Percentiles rank a stretch among this genome's conserved stretches.
Conservation (phyloP, 129 eudicot species). For the Heracleum sosnowskyi region DNA sequence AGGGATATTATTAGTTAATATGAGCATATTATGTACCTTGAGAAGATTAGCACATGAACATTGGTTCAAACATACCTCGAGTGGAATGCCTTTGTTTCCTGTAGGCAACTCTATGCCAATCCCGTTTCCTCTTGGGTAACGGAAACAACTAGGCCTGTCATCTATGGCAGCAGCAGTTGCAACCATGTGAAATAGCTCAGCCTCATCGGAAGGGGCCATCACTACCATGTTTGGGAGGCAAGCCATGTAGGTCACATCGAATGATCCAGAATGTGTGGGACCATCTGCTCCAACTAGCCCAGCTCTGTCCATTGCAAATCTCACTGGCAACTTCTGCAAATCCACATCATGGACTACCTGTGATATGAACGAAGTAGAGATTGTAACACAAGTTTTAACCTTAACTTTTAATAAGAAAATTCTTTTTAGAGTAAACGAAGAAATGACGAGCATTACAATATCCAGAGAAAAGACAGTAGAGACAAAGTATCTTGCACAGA, state of each 20-base stretch:
- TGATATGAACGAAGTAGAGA: neutral
- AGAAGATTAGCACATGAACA: slow-evolving; percentile 33
- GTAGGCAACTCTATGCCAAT: slow-evolving; percentile 70
- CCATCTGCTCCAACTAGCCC: slow-evolving; percentile 96
- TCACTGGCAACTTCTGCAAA: slow-evolving; percentile 78
- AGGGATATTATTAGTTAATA: neutral
- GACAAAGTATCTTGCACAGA: too few relatives aligned
- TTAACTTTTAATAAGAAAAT: neutral
- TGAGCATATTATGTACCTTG: slow-evolving; percentile 27
- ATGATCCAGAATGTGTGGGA: slow-evolving; percentile 94
- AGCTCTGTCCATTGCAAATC: slow-evolving; percentile 90
- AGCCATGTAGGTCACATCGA: slow-evolving; percentile 83
- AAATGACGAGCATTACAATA: too few relatives aligned
- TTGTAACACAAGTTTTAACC: neutral
- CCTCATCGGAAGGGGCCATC: slow-evolving; percentile 96
- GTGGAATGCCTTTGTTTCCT: slow-evolving; percentile 87
- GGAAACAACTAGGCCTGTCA: slow-evolving; percentile 86
- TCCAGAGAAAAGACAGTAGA: too few relatives aligned
- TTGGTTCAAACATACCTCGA: slow-evolving; percentile 39
- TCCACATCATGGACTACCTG: slow-evolving; percentile 96
- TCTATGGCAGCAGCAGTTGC: slow-evolving; percentile 97
- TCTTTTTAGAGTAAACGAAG: too few relatives aligned
- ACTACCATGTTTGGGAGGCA: slow-evolving; percentile 95
- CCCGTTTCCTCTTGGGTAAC: slow-evolving; percentile 96
- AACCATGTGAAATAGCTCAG: slow-evolving; percentile 91